phyloP scores from a whole-genome alignment of 768 basidiomycete species.

The Pleurotus ostreatus region DNA sequence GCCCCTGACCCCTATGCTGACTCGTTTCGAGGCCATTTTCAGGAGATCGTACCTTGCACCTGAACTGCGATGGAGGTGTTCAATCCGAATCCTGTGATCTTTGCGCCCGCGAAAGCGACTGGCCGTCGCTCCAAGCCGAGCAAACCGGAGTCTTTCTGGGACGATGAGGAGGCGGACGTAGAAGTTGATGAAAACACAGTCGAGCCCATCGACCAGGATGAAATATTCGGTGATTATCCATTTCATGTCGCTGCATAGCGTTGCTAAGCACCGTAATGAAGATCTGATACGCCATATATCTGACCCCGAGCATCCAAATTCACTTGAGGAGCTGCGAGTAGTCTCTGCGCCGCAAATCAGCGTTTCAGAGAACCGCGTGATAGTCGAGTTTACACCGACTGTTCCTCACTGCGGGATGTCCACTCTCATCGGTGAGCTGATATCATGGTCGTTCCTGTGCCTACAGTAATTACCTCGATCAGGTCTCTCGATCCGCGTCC shows the following conservation, averaged over 20 bases:
- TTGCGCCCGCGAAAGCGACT: constrained; percentile 48
- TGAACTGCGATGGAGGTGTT: constrained; percentile 44
- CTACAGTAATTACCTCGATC: constrained; percentile 6
- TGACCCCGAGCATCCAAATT: constrained; percentile 94
- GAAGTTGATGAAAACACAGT: constrained; percentile 49
- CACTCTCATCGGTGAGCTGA: constrained; percentile 79
- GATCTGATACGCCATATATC: constrained; percentile 90
- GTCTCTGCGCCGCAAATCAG: constrained; percentile 86
- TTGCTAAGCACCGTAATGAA: constrained; percentile 26
- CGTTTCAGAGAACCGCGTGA: constrained; percentile 56
- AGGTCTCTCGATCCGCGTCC: constrained; percentile 96
- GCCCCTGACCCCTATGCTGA: too few relatives aligned
- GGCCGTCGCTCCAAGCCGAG: constrained; percentile 36
- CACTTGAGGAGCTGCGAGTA: constrained; percentile 91
- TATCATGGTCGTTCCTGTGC: constrained; percentile 2
- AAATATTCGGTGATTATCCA: constrained; percentile 73
- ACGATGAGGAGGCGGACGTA: constrained; percentile 39
- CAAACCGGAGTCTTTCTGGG: constrained; percentile 57
- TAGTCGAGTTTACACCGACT: constrained; percentile 94
- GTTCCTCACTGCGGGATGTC: constrained; percentile 98
- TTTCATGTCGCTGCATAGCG: neutral
- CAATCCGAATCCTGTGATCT: constrained; percentile 90
- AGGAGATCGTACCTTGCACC: neutral
- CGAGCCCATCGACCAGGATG: constrained; percentile 84
- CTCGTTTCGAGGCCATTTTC: too few relatives aligned